A percentile compares a stretch with the other conserved stretches of the same genome.
Evolutionary conservation across 2,329 filamentous ascomycete genomes (phyloP).

Genomic region (Pseudogymnoascus sp.): DNA sequence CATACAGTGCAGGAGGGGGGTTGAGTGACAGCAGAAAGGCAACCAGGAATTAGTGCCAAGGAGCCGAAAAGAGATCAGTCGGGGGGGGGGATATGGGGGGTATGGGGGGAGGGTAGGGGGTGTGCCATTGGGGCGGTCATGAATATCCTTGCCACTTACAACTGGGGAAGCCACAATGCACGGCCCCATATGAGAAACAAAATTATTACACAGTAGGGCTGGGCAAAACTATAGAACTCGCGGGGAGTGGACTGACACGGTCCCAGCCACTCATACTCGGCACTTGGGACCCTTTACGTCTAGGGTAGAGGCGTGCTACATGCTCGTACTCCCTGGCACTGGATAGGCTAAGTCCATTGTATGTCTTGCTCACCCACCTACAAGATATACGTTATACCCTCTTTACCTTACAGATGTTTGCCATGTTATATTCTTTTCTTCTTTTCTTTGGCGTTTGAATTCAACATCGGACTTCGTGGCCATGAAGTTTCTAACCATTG

Average conservation of each 20-base stretch:
- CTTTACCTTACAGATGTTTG: neutral
- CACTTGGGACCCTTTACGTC: neutral
- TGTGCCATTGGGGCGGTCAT: neutral
- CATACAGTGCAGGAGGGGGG: neutral
- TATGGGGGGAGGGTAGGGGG: too few relatives aligned
- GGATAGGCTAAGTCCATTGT: neutral
- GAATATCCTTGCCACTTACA: neutral
- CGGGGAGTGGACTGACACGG: neutral
- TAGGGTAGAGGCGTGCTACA: neutral
- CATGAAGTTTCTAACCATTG: neutral
- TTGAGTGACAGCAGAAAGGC: neutral
- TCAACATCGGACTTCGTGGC: neutral
- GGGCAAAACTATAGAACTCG: neutral
- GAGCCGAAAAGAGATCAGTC: neutral
- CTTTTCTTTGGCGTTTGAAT: constrained; percentile 5
- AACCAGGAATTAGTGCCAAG: neutral
- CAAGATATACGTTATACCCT: neutral
- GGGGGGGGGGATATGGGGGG: too few relatives aligned
- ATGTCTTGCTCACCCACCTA: neutral
- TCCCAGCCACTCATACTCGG: neutral
- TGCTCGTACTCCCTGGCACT: neutral
- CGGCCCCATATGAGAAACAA: neutral
- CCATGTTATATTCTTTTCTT: neutral
- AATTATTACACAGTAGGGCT: neutral
- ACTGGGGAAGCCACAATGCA: neutral